Conservation (phyloP, 2,329 filamentous ascomycete species). For the Ophiostoma australiae region DNA sequence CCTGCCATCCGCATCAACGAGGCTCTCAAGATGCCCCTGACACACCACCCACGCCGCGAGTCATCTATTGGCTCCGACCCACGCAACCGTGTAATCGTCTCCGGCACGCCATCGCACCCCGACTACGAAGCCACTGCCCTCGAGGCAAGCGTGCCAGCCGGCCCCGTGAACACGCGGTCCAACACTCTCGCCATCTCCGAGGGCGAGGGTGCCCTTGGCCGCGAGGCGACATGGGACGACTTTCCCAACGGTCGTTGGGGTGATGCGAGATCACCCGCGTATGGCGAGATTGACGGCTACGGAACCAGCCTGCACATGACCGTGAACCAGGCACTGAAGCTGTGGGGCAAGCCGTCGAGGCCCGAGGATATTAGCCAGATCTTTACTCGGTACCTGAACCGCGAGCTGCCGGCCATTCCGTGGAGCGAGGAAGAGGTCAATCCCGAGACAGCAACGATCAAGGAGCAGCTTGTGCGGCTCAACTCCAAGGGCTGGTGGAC, state of each 20-base stretch:
- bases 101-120: conserved; percentile 55
- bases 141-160: conserved; percentile 71
- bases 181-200: conserved; percentile 92
- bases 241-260: conserved; percentile 98
- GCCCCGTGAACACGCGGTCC: conserved; percentile 68
- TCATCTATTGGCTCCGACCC: conserved; percentile 80
- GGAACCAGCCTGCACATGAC: conserved; percentile 92
- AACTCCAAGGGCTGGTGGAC: conserved; percentile 92
- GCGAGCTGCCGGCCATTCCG: conserved; percentile 74
- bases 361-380: conserved; percentile 68
- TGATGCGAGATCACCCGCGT: conserved; percentile 91
- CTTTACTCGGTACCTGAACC: conserved; percentile 76
- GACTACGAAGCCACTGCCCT: conserved; percentile 68
- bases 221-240: conserved; percentile 98
- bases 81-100: conserved; percentile 81
- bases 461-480: conserved; percentile 65
- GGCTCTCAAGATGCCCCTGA: conserved; percentile 33
- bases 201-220: conserved; percentile 79
- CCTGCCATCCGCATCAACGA: conserved; percentile 52
- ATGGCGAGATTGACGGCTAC: conserved; percentile 91
- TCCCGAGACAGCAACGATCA: conserved; percentile 78
- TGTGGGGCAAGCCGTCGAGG: conserved; percentile 77
- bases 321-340: conserved; percentile 70
- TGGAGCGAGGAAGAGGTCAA: conserved; percentile 90
- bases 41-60: conserved; percentile 52